These are phyloP conservation scores for Favolaschia claudopus DNA, from an alignment of 768 basidiomycete species.

Conservation along the genomic window DNA sequence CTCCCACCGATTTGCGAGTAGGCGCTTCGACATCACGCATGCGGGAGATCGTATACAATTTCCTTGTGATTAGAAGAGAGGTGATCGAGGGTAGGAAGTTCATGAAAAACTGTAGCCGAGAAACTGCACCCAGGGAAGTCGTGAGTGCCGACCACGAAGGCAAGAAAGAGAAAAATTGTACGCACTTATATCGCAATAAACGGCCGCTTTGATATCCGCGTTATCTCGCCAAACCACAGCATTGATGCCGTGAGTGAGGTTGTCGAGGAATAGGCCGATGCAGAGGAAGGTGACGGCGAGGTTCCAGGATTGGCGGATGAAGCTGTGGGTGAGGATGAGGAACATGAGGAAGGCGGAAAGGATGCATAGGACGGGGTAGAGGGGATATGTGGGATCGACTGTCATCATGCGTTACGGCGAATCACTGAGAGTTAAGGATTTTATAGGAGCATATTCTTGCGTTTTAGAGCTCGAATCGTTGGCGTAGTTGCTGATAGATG, in stretches of 20 bases:
- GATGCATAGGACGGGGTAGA: conserved; percentile 19
- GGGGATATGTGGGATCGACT: conserved; percentile 19
- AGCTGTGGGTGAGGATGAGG: conserved; percentile 16
- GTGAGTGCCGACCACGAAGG: no score
- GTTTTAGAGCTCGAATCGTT: neutral
- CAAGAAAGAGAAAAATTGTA: neutral
- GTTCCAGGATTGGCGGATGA: conserved; percentile 18
- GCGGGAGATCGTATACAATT: conserved; percentile 9
- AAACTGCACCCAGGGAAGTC: neutral
- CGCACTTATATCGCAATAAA: conserved; percentile 15
- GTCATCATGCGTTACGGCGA: conserved; percentile 16
- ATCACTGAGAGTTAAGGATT: conserved; percentile 12
- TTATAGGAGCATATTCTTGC: neutral
- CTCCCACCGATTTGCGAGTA: conserved; percentile 9
- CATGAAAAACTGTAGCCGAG: conserved; percentile 20
- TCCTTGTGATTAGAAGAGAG: conserved; percentile 17
- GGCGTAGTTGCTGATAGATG: conserved; percentile 8
- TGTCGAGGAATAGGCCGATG: conserved; percentile 15
- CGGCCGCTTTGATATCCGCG: conserved; percentile 16
- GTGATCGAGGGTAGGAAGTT: conserved; percentile 17
- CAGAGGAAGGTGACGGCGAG: conserved; percentile 18
- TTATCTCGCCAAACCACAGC: conserved; percentile 17
- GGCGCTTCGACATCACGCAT: conserved; percentile 15
- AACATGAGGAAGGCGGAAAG: conserved; percentile 18
- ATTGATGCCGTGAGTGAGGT: conserved; percentile 13